Evolutionary conservation across 495 filamentous ascomycete genomes (phyloP).

Genomic region (Entonaema liquescens): DNA sequence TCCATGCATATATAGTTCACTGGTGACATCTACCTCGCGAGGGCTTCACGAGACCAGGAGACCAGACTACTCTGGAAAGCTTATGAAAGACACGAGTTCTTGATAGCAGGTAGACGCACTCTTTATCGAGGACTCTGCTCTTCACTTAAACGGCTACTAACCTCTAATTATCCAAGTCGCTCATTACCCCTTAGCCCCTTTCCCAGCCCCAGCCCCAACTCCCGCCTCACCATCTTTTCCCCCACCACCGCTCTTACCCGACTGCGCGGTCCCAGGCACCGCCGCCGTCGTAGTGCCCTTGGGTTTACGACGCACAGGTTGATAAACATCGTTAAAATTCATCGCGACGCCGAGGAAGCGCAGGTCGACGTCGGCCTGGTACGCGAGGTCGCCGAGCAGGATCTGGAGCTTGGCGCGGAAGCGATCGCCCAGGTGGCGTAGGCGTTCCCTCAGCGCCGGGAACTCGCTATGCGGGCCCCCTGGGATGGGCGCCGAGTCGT

Average conservation of each 20-base stretch:
- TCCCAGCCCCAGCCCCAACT: neutral
- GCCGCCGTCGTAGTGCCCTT: slow-evolving; percentile 48
- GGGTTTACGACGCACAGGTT: slow-evolving; percentile 70
- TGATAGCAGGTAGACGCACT: neutral
- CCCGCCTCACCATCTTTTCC: neutral
- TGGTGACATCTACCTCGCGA: too few relatives aligned
- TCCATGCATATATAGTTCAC: too few relatives aligned
- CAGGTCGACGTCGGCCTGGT: slow-evolving; percentile 96
- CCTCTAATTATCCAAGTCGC: too few relatives aligned
- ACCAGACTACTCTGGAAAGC: too few relatives aligned
- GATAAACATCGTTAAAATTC: slow-evolving; percentile 99
- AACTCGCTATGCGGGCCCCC: slow-evolving; percentile 65
- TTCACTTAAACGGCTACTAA: too few relatives aligned
- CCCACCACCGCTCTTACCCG: neutral
- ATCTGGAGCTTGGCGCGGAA: slow-evolving; percentile 81
- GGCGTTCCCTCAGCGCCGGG: slow-evolving; percentile 73
- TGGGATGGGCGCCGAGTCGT: slow-evolving; percentile 51
- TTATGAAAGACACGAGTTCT: neutral
- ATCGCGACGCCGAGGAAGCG: slow-evolving; percentile 93
- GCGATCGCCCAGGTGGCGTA: slow-evolving; percentile 72
- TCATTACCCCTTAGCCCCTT: slow-evolving; percentile 18
- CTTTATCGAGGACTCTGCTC: too few relatives aligned
- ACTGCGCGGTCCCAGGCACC: slow-evolving; percentile 1
- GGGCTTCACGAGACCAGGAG: too few relatives aligned
- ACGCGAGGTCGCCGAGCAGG: slow-evolving; percentile 86